Base-by-base conservation (phyloP, 306 rosid genomes). In the Luffa aegyptiaca region DNA sequence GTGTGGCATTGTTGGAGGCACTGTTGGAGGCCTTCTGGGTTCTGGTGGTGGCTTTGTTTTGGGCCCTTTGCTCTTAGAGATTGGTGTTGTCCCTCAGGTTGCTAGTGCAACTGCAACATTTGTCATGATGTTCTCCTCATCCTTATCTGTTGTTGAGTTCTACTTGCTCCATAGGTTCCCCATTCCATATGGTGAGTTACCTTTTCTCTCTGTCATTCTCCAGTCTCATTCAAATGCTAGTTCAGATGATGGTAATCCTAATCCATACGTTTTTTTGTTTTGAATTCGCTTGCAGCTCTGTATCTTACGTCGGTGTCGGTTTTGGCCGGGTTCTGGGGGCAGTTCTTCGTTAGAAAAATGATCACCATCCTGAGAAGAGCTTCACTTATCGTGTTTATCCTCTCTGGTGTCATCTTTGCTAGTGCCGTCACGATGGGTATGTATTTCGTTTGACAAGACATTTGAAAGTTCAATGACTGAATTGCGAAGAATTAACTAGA, bases 41-140 rank as follows among this genome's bases (percentile, higher is more conserved):
- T 94, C 97, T 21, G 97, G 97, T 11, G 98, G 97, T 42, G 97
- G 98, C 1, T 94, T 94, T 81, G 74, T 92, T 82, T 83, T 94
- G 6, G 97, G 98, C 18, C 97, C 94, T 75, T 92, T 94, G 78
- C 92, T 94, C n/a, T 81, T 92, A 1, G 97, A 94, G 75, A 94
- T 92, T 44, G 98, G 98, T 37, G 98, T 91, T 80, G 90, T 94
- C 39, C 97, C 98, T 6, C 96, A 88, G 88, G 97, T 92, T 82
- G 98, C 98, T 6, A 94, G 97, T 84, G 91, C 97, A 35, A 92
- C 98, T 57, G 97, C 97, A 46, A 91, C 97, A 83, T 92, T 91
- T 71, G 97, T 94, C 66, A 92, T 94, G 97, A 86, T 87, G 90
- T 94, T 92, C 83, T 94, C 98, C 2, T 83, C 97, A 56, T 92